Percentiles rank a stretch among this genome's conserved stretches.
Conservation (phyloP, 176 grass and related monocot genomes). For the Aegilops tauschii region DNA sequence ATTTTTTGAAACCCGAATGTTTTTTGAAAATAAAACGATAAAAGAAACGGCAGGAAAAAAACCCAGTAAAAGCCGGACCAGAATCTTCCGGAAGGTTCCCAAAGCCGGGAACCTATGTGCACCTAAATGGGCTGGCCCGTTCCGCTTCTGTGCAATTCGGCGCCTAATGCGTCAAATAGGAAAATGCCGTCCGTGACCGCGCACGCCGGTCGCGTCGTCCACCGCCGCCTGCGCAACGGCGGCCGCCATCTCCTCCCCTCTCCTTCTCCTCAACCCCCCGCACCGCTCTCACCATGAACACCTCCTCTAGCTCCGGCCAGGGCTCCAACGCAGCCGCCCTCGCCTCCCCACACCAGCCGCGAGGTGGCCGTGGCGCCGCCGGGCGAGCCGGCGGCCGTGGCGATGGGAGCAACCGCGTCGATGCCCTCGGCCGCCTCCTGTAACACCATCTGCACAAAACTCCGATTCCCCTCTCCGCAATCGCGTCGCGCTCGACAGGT, state of each 20-base stretch:
- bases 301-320: slow-evolving; percentile 22
- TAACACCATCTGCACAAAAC: neutral
- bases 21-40: too few relatives aligned
- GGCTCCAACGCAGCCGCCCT: slow-evolving; percentile 32
- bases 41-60: too few relatives aligned
- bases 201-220: neutral
- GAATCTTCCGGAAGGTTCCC: too few relatives aligned
- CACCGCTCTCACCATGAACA: slow-evolving; percentile 20
- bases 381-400: neutral
- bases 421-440: slow-evolving; percentile 73
- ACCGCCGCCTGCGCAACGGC: slow-evolving; percentile 15
- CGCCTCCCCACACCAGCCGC: slow-evolving; percentile 23
- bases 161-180: too few relatives aligned
- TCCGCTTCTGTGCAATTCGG: too few relatives aligned
- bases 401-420: slow-evolving; percentile 47
- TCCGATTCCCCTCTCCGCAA: neutral
- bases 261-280: neutral
- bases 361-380: neutral
- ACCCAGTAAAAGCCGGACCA: too few relatives aligned
- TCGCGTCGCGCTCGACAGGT: too few relatives aligned
- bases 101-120: too few relatives aligned
- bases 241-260: slow-evolving; percentile 14
- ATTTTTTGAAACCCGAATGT: too few relatives aligned
- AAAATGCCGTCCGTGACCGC: too few relatives aligned
- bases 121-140: too few relatives aligned